These are phyloP conservation scores for Nitzschia sp. DNA, from an alignment of 108 stramenopile genomes.

Conservation along the genomic window DNA sequence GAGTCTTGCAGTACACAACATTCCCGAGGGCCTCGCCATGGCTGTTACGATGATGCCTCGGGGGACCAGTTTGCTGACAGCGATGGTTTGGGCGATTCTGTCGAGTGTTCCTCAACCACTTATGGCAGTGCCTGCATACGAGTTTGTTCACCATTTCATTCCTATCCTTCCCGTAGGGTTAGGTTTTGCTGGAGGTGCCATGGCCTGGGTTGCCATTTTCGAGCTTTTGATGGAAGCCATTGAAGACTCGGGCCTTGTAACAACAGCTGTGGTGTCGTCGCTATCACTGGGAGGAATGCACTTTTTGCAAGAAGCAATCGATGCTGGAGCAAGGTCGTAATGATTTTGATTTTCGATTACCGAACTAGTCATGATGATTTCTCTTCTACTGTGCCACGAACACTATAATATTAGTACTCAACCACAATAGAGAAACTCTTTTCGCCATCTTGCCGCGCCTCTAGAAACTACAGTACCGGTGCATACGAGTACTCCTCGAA, in stretches of 20 bases:
- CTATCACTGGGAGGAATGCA: conserved; percentile 70
- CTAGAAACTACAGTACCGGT: too few species aligned
- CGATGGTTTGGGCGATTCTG: conserved; percentile 92
- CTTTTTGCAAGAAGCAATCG: conserved; percentile 60
- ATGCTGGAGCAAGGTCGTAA: conserved; percentile 40
- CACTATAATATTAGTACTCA: too few species aligned
- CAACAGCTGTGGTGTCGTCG: conserved; percentile 63
- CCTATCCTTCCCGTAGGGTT: conserved; percentile 94
- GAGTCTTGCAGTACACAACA: conserved; percentile 97
- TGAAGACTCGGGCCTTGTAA: conserved; percentile 83
- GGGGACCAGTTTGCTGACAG: conserved; percentile 82
- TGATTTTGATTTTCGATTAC: too few species aligned
- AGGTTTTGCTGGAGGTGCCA: conserved; percentile 99
- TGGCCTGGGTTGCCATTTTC: conserved; percentile 96
- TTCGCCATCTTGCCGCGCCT: too few species aligned
- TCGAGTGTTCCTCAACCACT: conserved; percentile 97
- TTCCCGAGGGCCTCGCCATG: conserved; percentile 98
- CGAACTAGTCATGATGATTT: too few species aligned
- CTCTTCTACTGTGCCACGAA: too few species aligned
- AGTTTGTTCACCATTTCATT: conserved; percentile 94
- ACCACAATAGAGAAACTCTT: too few species aligned
- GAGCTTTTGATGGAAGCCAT: conserved; percentile 93
- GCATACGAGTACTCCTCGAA: too few species aligned
- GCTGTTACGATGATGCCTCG: conserved; percentile 92
- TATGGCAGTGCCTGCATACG: conserved; percentile 97